These are phyloP conservation scores for Hyphopichia pseudoburtonii DNA, from an alignment of 1,139 yeast genomes.

Conservation along the genomic window DNA sequence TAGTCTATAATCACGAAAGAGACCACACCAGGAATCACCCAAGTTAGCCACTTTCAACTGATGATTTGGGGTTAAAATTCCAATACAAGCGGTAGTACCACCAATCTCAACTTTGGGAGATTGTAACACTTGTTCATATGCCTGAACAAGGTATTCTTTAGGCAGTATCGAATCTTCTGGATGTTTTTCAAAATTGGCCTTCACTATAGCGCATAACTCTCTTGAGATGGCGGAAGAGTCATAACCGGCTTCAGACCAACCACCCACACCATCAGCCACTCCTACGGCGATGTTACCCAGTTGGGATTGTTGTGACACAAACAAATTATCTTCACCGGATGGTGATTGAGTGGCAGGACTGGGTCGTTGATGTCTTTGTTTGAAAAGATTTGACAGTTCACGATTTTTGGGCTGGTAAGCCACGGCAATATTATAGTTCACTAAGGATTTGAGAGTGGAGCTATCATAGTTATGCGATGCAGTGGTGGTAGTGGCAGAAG, in stretches of 20 bases:
- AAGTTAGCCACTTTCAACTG: slow-evolving; percentile 69
- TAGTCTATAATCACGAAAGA: slow-evolving; percentile 66
- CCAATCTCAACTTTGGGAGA: slow-evolving; percentile 78
- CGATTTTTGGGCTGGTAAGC: slow-evolving; percentile 76
- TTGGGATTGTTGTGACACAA: slow-evolving; percentile 47
- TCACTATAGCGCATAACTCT: slow-evolving; percentile 55
- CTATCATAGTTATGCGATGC: slow-evolving; percentile 19
- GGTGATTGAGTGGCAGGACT: slow-evolving; percentile 50
- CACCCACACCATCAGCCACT: slow-evolving; percentile 98
- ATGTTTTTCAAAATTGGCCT: slow-evolving; percentile 25
- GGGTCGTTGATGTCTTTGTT: slow-evolving; percentile 28
- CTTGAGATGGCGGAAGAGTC: slow-evolving; percentile 83
- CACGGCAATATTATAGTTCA: slow-evolving; percentile 57
- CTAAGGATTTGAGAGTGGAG: slow-evolving; percentile 18
- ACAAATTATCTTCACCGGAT: slow-evolving; percentile 87
- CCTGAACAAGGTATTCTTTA: slow-evolving; percentile 47
- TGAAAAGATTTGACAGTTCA: slow-evolving; percentile 45
- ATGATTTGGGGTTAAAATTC: slow-evolving; percentile 57
- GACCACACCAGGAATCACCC: slow-evolving; percentile 95
- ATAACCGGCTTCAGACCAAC: slow-evolving; percentile 91
- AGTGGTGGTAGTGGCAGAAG: slow-evolving; percentile 16
- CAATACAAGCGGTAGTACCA: slow-evolving; percentile 93
- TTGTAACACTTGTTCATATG: slow-evolving; percentile 53
- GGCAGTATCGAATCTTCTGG: slow-evolving; percentile 31
- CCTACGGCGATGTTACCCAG: slow-evolving; percentile 66